These are phyloP conservation scores for Ottelia alismoides DNA, from an alignment of 106 monocot genomes.

Conservation along the genomic window DNA sequence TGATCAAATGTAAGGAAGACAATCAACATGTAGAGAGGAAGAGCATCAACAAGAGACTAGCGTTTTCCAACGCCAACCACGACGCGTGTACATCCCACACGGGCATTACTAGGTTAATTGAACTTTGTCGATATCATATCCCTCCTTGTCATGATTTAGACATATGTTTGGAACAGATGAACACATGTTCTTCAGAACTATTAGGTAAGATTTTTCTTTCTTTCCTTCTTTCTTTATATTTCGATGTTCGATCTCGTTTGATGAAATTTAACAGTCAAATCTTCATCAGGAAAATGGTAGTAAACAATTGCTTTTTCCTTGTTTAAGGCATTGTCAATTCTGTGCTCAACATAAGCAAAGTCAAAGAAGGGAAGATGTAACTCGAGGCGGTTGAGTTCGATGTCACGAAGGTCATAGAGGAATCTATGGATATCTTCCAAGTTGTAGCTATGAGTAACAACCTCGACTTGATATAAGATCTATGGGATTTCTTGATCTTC, in stretches of 20 bases:
- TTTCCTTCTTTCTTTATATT: too few species aligned
- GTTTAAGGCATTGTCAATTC: conserved; percentile 69
- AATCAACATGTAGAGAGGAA: conserved; percentile 86
- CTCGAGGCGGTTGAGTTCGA: conserved; percentile 70
- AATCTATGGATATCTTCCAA: conserved; percentile 60
- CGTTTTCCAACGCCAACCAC: conserved; percentile 73
- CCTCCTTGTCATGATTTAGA: too few species aligned
- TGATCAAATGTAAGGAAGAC: conserved; percentile 69
- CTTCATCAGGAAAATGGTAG: background rate
- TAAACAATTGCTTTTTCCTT: background rate
- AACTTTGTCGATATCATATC: conserved; percentile 38
- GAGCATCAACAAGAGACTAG: conserved; percentile 89
- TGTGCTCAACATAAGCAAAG: conserved; percentile 75
- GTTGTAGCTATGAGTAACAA: conserved; percentile 52
- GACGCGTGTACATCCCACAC: conserved; percentile 59
- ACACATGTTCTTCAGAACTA: background rate
- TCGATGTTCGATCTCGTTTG: too few species aligned
- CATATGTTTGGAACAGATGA: conserved; percentile 1
- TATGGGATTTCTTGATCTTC: conserved; percentile 69
- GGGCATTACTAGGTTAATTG: conserved; percentile 47
- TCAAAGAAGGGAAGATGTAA: conserved; percentile 87
- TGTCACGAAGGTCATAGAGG: conserved; percentile 59
- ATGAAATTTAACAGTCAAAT: too few species aligned
- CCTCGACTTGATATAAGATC: conserved; percentile 88
- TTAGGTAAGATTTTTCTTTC: too few species aligned